Evolutionary conservation across 2,329 filamentous ascomycete genomes (phyloP).

Genomic region (Aaosphaeria arxii): DNA sequence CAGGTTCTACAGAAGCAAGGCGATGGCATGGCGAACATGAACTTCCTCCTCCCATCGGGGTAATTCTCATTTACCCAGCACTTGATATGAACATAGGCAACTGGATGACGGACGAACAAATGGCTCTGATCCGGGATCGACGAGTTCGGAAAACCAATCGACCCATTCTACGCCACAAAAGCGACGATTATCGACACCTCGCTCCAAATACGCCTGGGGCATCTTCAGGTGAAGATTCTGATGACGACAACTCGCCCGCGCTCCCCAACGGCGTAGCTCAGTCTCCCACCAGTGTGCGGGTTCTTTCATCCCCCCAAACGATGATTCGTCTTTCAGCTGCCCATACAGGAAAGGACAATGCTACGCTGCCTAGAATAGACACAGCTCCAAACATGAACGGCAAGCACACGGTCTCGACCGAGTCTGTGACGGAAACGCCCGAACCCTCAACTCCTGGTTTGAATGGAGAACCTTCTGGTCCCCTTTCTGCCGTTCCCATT

Average conservation of each 20-base stretch:
- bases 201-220: constrained; percentile 77
- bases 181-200: constrained; percentile 80
- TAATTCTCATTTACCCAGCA: constrained; percentile 84
- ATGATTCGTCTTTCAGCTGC: constrained; percentile 38
- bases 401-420: constrained; percentile 1
- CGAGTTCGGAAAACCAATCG: constrained; percentile 74
- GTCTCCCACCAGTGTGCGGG: constrained; percentile 16
- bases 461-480: constrained; percentile 9
- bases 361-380: constrained; percentile 14
- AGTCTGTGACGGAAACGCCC: constrained; percentile 16
- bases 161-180: constrained; percentile 77
- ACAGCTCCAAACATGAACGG: constrained; percentile 17
- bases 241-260: constrained; percentile 16
- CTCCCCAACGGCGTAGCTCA: constrained; percentile 7
- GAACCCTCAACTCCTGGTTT: neutral
- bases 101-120: constrained; percentile 99
- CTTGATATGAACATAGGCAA: constrained; percentile 97
- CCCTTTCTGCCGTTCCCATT: constrained; percentile 13
- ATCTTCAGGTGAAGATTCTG: constrained; percentile 69
- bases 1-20: constrained; percentile 56
- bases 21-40: constrained; percentile 54
- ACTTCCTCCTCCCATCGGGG: constrained; percentile 74
- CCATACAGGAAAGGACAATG: constrained; percentile 32
- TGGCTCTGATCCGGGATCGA: constrained; percentile 86
- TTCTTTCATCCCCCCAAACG: constrained; percentile 31